Base-by-base conservation (phyloP, 1,284 basidiomycete genomes). In the Anthracocystis walkeri region DNA sequence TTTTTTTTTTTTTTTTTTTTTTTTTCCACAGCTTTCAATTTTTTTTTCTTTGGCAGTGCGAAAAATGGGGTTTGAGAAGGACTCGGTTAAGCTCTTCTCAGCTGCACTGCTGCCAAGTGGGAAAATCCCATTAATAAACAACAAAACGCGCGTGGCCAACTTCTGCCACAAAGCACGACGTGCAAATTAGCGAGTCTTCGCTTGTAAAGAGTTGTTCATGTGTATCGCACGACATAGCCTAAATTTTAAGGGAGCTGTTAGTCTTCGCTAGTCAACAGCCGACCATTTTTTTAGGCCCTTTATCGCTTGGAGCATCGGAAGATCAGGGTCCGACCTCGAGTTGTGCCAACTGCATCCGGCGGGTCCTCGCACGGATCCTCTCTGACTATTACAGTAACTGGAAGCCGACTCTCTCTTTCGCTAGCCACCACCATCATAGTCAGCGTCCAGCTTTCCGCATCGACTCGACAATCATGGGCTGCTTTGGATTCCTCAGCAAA, bases 401-500 rank as follows among this genome's bases (percentile, higher is more conserved):
- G n/a, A 33, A 23, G 49, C 21, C n/a, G n/a, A 4, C 23, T 8
- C 49, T 35, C 33, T 18, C 31, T 25, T 38, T 51, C 33, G 4
- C 21, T 23, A 3, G 21, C 42, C 3, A 44, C 42, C 20, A 38
- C 31, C 33, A 35, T 12, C 20, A 20, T 31, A 12, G 16, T 14
- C 14, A 38, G 31, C 46, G 8, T n/a, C 18, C 14, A 1, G 45
- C 46, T 27, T 8, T 5, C n/a, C 25, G 2, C 10, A 20, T 8
- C 20, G 20, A 27, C 21, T n/a, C n/a, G 35, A 21, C 49, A 60
- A n/a, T 25, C 4, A 75, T 76, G 74, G 68, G 74, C 49, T 76
- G 74, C 52, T 72, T 76, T 27, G 52, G 29, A 1, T 68, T 76
- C 58, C 46, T 76, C 51, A 60, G 41, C 48, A 67, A 44, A 25